Evolutionary conservation across 1,284 basidiomycete genomes (phyloP), one percentile per base, ranked within the genome.

Genomic region (Sporisorium reilianum): DNA sequence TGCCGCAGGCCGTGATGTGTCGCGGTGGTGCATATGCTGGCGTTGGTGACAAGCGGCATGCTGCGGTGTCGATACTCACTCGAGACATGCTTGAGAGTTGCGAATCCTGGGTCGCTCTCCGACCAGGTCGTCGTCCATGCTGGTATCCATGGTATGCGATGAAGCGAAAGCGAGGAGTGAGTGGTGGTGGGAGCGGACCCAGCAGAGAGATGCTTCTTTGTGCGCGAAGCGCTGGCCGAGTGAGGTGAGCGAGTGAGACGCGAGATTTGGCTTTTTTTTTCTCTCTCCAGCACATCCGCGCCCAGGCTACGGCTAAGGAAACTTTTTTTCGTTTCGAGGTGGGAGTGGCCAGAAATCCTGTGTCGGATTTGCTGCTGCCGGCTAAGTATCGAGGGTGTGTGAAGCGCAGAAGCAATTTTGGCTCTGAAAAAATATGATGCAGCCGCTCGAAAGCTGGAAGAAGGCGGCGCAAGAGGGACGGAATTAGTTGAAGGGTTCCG

Each of bases 21-120:
- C 11, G 44, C 58, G 10, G 25, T 18, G 41, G 22, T 34, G 59
- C 18, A 25, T 18, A 22, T 4, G 49, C 18, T 32, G 11, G 22
- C 20, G 38, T 41, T 18, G 14, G 38, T 41, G 41, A 23, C 28
- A 28, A 12, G 23, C 20, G 42, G n/a, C n/a, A n/a, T 55, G n/a
- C 11, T 9, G 36, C n/a, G n/a, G 3, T 12, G 20, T 25, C 11
- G 6, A 14, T 61, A 74, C 71, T 61, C 42, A 74, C 71, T 74
- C 71, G 28, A 74, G 54, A 30, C 71, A 74, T 9, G 71, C 71
- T 59, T 74, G 71, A 5, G 71, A 74, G 49, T 69, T 74, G 46
- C 71, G 71, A 18, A 68, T 59, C 44, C 71, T 57, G 2, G 71
- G 65, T 55, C 58, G 56, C 7, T 68, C 71, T 28, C 52, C 65